Conservation (phyloP, 495 filamentous ascomycete species). For the Mycothermus thermophilus region DNA sequence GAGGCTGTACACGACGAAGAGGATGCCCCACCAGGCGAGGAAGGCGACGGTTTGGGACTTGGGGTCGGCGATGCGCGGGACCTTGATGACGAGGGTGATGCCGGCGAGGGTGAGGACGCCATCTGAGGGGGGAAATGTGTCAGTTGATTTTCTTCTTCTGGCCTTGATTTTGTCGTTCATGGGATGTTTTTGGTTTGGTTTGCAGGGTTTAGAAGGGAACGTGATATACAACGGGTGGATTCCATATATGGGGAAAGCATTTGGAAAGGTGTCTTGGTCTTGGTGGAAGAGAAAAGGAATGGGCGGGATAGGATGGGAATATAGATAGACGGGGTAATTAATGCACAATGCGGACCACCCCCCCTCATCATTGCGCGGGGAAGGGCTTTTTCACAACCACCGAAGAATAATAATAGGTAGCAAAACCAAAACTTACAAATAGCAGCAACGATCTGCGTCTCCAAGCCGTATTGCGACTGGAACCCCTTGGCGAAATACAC, state of each 20-base stretch:
- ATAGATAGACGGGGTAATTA: too few relatives aligned
- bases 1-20: conserved; percentile 82
- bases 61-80: conserved; percentile 69
- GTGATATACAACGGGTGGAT: too few relatives aligned
- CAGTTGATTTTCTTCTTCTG: too few relatives aligned
- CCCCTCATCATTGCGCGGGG: too few relatives aligned
- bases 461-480: conserved; percentile 86
- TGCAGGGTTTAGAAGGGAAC: conserved; percentile 7
- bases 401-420: neutral
- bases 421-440: conserved; percentile 58
- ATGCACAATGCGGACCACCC: too few relatives aligned
- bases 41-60: conserved; percentile 69
- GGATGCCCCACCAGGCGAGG: conserved; percentile 62
- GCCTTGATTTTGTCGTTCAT: too few relatives aligned
- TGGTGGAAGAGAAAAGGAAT: neutral
- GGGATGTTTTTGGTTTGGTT: too few relatives aligned
- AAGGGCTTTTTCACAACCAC: neutral
- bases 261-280: neutral
- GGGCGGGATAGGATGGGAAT: neutral
- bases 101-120: conserved; percentile 84
- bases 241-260: too few relatives aligned
- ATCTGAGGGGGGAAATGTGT: too few relatives aligned
- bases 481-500: conserved; percentile 90
- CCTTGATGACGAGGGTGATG: conserved; percentile 80
- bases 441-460: conserved; percentile 90